Conservation (phyloP, 164 flowering plant genomes). For the Macadamia integrifolia region DNA sequence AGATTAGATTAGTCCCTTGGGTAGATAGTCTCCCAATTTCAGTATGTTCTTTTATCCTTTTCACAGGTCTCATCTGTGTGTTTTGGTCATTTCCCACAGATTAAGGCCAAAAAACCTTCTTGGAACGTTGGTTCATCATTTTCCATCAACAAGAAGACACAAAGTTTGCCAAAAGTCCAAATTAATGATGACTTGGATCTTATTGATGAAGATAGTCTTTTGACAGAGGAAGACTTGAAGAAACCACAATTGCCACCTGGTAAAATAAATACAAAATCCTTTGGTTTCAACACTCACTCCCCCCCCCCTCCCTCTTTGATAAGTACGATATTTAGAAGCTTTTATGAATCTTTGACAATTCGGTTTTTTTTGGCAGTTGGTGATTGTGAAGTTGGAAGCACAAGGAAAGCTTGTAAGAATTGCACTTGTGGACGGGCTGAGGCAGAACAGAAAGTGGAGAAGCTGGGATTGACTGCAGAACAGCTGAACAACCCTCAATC, state of each 20-base stretch:
- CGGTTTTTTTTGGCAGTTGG: conserved; percentile 36
- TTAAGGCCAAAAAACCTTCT: conserved; percentile 69
- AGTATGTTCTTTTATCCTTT: not conserved
- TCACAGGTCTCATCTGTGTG: not conserved
- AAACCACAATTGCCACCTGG: conserved; percentile 75
- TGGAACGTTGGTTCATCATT: conserved; percentile 95
- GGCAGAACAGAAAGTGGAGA: conserved; percentile 62
- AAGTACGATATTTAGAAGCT: not conserved
- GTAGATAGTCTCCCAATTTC: no score
- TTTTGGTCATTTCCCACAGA: conserved; percentile 22
- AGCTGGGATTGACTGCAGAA: conserved; percentile 67
- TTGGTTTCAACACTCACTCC: not conserved
- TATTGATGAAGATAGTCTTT: conserved; percentile 91
- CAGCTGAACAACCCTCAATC: conserved; percentile 84
- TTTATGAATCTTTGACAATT: conserved; percentile 1
- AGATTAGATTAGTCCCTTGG: no score
- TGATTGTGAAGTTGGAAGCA: conserved; percentile 90
- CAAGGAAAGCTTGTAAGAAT: conserved; percentile 96
- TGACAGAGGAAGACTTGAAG: conserved; percentile 88
- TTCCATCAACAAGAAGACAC: conserved; percentile 50
- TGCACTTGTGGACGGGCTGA: conserved; percentile 96
- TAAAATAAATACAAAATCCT: conserved; percentile 16
- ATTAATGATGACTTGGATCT: conserved; percentile 77
- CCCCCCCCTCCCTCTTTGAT: no score
- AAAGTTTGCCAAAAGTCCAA: conserved; percentile 56